Evolutionary conservation across 2,329 filamentous ascomycete genomes (phyloP).

Genomic region (Sphaerulina populicola): DNA sequence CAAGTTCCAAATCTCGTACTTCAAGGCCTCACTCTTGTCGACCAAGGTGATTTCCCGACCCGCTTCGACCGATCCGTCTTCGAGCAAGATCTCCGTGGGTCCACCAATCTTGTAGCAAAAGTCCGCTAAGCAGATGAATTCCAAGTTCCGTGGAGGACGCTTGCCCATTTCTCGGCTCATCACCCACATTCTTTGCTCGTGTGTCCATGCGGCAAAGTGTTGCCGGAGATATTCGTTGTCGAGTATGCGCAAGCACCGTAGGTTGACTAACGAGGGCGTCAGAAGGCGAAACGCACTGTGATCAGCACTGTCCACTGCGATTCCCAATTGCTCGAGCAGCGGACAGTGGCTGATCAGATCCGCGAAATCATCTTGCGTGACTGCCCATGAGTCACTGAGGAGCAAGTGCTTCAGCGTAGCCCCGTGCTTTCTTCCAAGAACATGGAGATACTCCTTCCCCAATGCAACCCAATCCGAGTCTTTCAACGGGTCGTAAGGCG

Average conservation of each 20-base stretch:
- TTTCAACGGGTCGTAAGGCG: constrained; percentile 10
- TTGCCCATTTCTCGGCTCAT: constrained; percentile 22
- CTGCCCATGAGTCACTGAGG: constrained; percentile 48
- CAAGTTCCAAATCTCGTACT: constrained; percentile 41
- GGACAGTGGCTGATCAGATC: constrained; percentile 48
- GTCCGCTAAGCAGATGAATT: constrained; percentile 37
- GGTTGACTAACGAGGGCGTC: constrained; percentile 33
- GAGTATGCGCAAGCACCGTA: constrained; percentile 38
- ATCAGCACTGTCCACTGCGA: constrained; percentile 49
- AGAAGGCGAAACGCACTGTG: constrained; percentile 37
- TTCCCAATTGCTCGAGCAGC: constrained; percentile 51
- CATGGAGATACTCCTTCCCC: constrained; percentile 43
- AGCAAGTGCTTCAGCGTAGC: constrained; percentile 49
- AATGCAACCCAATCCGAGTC: constrained; percentile 29
- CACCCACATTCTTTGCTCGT: constrained; percentile 29
- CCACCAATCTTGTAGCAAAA: constrained; percentile 34
- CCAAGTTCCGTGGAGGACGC: constrained; percentile 22
- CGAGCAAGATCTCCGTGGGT: constrained; percentile 13
- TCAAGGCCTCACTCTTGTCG: constrained; percentile 32
- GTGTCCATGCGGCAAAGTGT: constrained; percentile 13
- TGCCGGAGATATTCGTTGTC: constrained; percentile 21
- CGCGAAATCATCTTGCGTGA: constrained; percentile 43
- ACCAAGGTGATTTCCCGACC: constrained; percentile 29
- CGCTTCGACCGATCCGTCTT: constrained; percentile 22
- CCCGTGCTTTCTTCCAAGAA: constrained; percentile 46